Evolutionary conservation across 2,329 filamentous ascomycete genomes (phyloP), one percentile per base, ranked within the genome.

Genomic region (Cryoendolithus antarcticus): DNA sequence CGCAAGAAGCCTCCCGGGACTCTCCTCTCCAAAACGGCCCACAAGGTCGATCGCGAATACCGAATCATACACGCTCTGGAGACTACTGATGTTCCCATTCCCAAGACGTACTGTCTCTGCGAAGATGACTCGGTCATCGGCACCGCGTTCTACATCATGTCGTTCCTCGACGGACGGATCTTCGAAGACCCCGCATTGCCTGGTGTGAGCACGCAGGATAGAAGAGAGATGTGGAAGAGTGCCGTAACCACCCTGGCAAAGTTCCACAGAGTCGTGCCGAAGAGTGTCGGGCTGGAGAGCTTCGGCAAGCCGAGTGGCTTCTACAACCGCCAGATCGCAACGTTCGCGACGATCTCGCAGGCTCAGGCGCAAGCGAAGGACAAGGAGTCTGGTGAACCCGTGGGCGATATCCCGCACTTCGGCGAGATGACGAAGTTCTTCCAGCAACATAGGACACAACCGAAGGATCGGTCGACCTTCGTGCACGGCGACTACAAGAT

Each of bases 1-100:
- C 85, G 91, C 60, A 96, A 98, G 74, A 96, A 96, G 66, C 91
- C 91, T 1, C 89, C 91, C n/a, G 91, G 91, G 47, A 78, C 81
- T 65, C 79, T 98, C 30, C 72, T 96, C 36, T 94, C 86, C 52
- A 86, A 86, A 66, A 89, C 89, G 2, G 91, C 91, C 7, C 91
- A 98, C 67, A 83, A 89, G 61, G 89, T 98, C 55, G 91, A 98
- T 66, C 82, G 91, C 53, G 91, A 98, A 64, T 91, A 91, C 66
- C 79, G 81, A 54, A 82, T 96, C 56, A 82, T 96, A 55, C 77
- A 84, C 58, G 88, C 89, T 2, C 72, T 96, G 27, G 75, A 77
- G 47, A 67, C 64, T 39, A 93, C 85, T 12, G 77, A 84, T 57
- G 86, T 96, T 6, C 84, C 88, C 0, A 86, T 94, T 0, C 91